Evolutionary conservation across 495 filamentous ascomycete species (phyloP).

Genomic region (Glutinoglossum americanum): DNA sequence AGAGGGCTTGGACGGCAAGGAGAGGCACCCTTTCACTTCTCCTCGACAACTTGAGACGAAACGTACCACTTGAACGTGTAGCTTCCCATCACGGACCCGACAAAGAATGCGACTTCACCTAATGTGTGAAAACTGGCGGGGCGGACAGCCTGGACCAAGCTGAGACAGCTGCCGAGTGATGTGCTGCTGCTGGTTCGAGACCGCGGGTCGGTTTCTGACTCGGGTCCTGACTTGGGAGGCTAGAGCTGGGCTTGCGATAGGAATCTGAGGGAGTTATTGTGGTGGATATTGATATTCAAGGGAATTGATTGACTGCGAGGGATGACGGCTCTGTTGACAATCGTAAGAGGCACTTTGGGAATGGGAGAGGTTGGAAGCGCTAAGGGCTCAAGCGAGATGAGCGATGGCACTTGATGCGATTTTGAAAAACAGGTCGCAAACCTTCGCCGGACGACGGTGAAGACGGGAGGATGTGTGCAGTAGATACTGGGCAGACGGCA

Average conservation of each 20-base stretch:
- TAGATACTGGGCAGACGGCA: neutral
- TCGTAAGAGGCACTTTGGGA: neutral
- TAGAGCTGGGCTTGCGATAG: neutral
- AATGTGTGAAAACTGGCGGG: neutral
- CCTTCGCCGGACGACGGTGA: neutral
- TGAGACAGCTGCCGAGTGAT: neutral
- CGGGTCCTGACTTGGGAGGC: neutral
- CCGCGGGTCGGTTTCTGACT: neutral
- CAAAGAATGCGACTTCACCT: neutral
- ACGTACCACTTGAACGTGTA: conserved; percentile 35
- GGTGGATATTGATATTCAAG: neutral
- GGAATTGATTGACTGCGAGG: neutral
- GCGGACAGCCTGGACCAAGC: neutral
- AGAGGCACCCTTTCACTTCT: neutral
- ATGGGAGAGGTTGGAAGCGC: conserved; percentile 1
- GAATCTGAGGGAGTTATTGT: neutral
- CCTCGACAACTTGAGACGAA: neutral
- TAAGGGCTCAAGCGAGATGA: neutral
- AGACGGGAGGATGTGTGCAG: neutral
- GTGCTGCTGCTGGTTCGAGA: too few species aligned
- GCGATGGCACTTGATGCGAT: neutral
- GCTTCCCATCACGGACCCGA: conserved; percentile 22
- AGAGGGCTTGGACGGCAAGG: neutral
- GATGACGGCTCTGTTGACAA: neutral
- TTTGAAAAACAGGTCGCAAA: neutral